phyloP scores from a whole-genome alignment of 306 rosid genomes.

The Bauhinia variegata region DNA sequence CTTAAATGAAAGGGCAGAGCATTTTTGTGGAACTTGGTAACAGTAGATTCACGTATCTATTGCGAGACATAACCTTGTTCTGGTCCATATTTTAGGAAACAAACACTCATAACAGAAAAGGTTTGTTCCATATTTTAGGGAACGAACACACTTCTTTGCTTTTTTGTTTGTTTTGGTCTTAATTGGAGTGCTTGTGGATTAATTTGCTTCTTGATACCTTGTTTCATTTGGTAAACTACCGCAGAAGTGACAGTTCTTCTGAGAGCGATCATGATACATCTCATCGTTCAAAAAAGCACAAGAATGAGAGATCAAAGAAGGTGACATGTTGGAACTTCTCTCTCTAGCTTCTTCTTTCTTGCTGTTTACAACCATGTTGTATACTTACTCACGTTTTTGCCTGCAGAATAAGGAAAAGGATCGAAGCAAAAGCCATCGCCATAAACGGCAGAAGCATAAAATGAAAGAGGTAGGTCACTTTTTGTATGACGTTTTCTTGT shows the following conservation, averaged over 20 bases:
- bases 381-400: constrained; percentile 7
- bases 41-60: too few species aligned
- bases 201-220: constrained; percentile 21
- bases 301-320: constrained; percentile 74
- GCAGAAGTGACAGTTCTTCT: constrained; percentile 69
- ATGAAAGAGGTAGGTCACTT: constrained; percentile 76
- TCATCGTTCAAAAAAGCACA: constrained; percentile 73
- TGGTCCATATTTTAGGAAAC: too few species aligned
- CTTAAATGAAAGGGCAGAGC: too few species aligned
- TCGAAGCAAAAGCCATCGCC: constrained; percentile 65
- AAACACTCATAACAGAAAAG: too few species aligned
- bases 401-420: constrained; percentile 74
- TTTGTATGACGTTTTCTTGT: constrained; percentile 17
- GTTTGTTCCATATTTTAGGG: too few species aligned
- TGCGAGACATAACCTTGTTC: too few species aligned
- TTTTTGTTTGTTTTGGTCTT: too few species aligned
- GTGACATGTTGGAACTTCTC: constrained; percentile 44
- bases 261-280: constrained; percentile 75
- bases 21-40: too few species aligned
- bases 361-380: constrained; percentile 8
- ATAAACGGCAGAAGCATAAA: constrained; percentile 66
- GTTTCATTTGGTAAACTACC: constrained; percentile 23
- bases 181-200: not conserved
- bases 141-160: too few species aligned
- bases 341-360: not conserved